A percentile compares a stretch with the other conserved stretches of the same genome.
These are phyloP conservation scores for Lentinula lateritia DNA, from an alignment of 768 basidiomycete genomes.

Conservation along the genomic window DNA sequence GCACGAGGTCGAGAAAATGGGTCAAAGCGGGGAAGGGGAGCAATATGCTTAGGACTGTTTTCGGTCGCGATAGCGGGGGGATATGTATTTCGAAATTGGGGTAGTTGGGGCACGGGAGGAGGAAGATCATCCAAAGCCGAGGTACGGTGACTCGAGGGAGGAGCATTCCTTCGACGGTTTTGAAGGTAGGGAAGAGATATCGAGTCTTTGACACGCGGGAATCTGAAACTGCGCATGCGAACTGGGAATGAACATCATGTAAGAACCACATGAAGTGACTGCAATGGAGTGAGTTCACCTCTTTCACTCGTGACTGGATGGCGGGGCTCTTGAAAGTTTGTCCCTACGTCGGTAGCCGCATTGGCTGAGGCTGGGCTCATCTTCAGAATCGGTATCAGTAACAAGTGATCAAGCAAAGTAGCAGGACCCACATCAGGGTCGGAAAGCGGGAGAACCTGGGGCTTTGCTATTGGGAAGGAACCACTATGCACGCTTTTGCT, in stretches of 20 bases:
- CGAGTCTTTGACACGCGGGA: background rate
- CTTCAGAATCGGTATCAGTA: background rate
- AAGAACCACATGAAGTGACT: background rate
- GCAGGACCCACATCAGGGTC: background rate
- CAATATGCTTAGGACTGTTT: slow-evolving; percentile 11
- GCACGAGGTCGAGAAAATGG: slow-evolving; percentile 20
- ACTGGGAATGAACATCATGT: background rate
- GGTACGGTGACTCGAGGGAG: background rate
- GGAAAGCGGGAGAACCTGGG: background rate
- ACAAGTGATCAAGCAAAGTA: background rate
- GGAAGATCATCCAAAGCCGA: background rate
- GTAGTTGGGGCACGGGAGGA: background rate
- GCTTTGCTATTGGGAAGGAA: background rate
- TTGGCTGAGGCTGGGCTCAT: background rate
- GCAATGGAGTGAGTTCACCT: background rate
- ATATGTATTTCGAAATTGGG: background rate
- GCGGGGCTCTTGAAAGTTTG: background rate
- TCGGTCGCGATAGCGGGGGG: background rate
- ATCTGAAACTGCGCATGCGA: slow-evolving; percentile 1
- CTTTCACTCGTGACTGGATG: background rate
- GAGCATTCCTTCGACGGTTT: background rate
- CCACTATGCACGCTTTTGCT: background rate
- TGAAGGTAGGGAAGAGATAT: slow-evolving; percentile 2
- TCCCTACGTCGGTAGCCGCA: background rate
- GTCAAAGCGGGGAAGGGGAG: slow-evolving; percentile 21